Evolutionary conservation across 2,329 filamentous ascomycete genomes (phyloP), one percentile per base, ranked within the genome.

Genomic region (Tolypocladium ophioglossoides): DNA sequence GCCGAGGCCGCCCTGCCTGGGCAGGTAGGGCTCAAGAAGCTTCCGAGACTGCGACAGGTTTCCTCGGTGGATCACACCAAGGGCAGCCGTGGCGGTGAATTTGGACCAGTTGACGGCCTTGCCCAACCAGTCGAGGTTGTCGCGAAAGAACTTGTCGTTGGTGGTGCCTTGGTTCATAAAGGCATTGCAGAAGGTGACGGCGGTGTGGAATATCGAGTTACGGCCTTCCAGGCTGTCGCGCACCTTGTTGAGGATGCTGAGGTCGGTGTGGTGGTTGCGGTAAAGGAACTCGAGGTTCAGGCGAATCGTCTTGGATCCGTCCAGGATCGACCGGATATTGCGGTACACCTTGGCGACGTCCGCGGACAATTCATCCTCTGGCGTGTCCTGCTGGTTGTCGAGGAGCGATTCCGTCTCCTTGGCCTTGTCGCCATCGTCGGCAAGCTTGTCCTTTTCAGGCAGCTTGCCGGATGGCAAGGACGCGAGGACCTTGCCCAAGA

Each of bases 91-190:
- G 16, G 94, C 94, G 0, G 94, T 96, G 69, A 99, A 99, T 70
- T 99, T 99, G 57, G 91, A 96, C 94, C 94, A 99, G 75, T 99
- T 99, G 50, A 97, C 91, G 30, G 94, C 94, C 76, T 97, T 99
- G 57, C 92, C 91, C 4, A 99, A 75, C 94, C 94, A 99, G 61
- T 99, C 94, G 27, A 99, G 74, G 68, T 99, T 99, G 66, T 97
- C 91, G 9, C 95, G 83, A 83, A 99, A 97, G 75, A 99, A 99
- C 66, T 92, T 95, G 73, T 99, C 94, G 64, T 96, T 94, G 0
- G 92, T 96, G 0, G 94, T 99, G 56, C 94, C 95, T 53, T 95
- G 91, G 68, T 99, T 95, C 94, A 99, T 99, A 70, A 99, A 97
- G 12, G 91, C 94, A 65, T 97, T 97, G 66, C 92, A 94, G 65